Evolutionary conservation across 148 eudicot species (phyloP).

Genomic region (Chenopodium album): DNA sequence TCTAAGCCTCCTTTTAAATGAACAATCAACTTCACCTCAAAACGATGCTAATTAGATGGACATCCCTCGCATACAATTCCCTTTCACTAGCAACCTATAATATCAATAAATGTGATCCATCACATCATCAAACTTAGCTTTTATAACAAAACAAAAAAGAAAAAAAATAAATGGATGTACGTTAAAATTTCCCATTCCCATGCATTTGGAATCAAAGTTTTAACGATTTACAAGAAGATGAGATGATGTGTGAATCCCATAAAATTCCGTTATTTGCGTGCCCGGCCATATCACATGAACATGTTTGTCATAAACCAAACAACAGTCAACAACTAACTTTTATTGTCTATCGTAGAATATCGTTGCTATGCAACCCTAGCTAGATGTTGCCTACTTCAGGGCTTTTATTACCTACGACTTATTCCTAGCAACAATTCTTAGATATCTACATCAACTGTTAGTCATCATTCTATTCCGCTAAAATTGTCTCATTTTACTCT

Average conservation of each 20-base stretch:
- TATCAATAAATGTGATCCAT: background rate
- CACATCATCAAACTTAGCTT: background rate
- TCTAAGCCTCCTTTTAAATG: background rate
- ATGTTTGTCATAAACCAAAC: constrained; percentile 6
- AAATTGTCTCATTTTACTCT: too few species aligned
- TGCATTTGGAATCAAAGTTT: constrained; percentile 7
- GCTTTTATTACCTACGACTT: background rate
- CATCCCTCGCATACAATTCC: background rate
- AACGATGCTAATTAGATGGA: background rate
- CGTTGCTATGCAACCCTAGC: background rate
- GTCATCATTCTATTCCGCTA: too few species aligned
- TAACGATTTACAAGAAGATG: constrained; percentile 17
- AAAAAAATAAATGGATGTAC: background rate
- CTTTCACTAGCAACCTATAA: background rate
- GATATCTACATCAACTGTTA: background rate
- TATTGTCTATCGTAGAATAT: constrained; percentile 6
- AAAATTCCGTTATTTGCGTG: constrained; percentile 7
- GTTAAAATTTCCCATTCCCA: background rate
- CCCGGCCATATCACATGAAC: constrained; percentile 10
- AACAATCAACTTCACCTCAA: background rate
- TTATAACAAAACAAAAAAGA: background rate
- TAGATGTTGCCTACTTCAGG: background rate
- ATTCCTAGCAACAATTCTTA: background rate
- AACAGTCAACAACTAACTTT: background rate
- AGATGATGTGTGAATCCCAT: constrained; percentile 9